Conservation (phyloP, 192 early-diverging fungal species). For the Linnemannia exigua region DNA sequence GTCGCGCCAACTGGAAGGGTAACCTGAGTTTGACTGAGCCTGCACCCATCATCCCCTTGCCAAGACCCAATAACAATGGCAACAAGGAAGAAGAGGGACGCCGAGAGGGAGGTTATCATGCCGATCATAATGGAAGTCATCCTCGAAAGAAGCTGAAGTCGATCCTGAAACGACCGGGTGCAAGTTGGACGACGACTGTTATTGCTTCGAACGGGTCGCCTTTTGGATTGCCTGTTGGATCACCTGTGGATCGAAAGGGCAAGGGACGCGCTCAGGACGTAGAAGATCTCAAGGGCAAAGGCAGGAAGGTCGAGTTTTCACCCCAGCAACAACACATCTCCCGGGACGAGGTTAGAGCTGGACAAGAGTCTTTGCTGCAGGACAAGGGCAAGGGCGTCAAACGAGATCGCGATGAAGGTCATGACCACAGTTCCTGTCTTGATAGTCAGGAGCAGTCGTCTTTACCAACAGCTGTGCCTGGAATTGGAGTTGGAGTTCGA, state of each 20-base stretch:
- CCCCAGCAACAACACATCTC: not conserved
- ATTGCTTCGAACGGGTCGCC: not conserved
- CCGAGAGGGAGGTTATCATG: not conserved
- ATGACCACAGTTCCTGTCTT: not conserved
- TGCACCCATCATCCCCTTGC: not conserved
- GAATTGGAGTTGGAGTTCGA: not conserved
- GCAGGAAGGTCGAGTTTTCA: not conserved
- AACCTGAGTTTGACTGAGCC: conserved; percentile 19
- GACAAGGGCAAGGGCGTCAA: not conserved
- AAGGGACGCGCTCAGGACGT: not conserved
- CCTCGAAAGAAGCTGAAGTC: not conserved
- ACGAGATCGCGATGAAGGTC: not conserved
- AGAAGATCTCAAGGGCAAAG: conserved; percentile 15
- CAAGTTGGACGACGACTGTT: too few species aligned
- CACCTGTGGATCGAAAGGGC: not conserved
- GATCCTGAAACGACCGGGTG: not conserved
- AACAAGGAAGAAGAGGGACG: not conserved
- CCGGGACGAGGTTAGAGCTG: not conserved
- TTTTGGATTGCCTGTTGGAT: not conserved
- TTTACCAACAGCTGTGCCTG: not conserved
- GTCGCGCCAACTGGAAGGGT: conserved; percentile 23
- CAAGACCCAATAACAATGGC: not conserved
- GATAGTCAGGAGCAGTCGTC: not conserved
- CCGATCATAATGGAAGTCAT: not conserved
- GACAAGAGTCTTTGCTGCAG: not conserved